phyloP scores from a whole-genome alignment of 2,329 filamentous ascomycete species.

The Ophiostoma novo-ulmi region DNA sequence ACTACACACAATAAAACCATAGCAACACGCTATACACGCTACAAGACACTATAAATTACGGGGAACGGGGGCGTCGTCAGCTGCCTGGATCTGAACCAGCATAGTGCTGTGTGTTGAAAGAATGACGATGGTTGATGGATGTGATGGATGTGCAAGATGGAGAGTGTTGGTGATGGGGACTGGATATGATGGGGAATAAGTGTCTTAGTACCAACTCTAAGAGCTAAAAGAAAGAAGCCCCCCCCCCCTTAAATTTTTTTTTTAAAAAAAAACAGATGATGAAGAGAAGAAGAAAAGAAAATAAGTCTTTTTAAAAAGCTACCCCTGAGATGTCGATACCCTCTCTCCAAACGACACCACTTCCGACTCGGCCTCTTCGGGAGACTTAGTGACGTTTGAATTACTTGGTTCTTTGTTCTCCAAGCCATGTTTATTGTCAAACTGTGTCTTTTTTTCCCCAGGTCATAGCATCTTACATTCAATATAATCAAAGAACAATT shows the following conservation, averaged over 20 bases:
- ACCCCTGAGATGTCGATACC: neutral
- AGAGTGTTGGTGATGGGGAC: neutral
- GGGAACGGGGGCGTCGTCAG: slow-evolving; percentile 6
- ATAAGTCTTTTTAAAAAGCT: neutral
- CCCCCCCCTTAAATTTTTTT: no score
- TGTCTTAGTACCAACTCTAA: neutral
- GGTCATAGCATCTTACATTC: no score
- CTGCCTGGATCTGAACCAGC: neutral
- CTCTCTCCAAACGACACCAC: neutral
- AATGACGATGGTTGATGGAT: neutral
- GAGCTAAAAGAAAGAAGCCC: neutral
- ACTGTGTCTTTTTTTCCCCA: no score
- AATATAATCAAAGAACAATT: neutral
- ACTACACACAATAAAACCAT: neutral
- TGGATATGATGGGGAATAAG: slow-evolving; percentile 2
- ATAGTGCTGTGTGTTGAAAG: neutral
- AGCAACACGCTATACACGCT: neutral
- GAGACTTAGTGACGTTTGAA: neutral
- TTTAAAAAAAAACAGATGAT: neutral
- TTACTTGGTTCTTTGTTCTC: neutral
- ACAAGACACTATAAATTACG: neutral
- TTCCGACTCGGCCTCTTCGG: slow-evolving; percentile 6
- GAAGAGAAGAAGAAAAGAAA: neutral
- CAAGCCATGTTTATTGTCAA: no score
- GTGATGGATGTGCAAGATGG: neutral